Evolutionary conservation across 805 yeast species (phyloP).

Genomic region (Hanseniaspora occidentalis): DNA sequence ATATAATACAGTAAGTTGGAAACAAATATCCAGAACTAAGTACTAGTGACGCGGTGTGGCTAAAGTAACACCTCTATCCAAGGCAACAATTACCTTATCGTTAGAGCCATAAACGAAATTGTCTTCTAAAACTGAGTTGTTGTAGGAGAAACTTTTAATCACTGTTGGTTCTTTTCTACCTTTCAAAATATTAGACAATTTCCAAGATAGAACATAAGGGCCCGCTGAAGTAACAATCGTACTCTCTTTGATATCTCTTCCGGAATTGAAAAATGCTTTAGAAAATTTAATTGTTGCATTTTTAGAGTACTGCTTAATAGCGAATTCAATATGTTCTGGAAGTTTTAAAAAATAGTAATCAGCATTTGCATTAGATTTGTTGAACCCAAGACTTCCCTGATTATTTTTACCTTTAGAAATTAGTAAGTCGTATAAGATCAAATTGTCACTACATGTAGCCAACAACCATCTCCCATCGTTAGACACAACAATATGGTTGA

Average conservation of each 20-base stretch:
- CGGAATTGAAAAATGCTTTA: slow-evolving; percentile 66
- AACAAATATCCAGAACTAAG: slow-evolving; percentile 1
- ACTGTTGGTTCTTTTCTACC: slow-evolving; percentile 45
- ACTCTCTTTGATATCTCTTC: slow-evolving; percentile 50
- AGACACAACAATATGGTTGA: slow-evolving; percentile 55
- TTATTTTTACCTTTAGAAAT: slow-evolving; percentile 47
- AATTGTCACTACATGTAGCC: slow-evolving; percentile 65
- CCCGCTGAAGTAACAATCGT: slow-evolving; percentile 70
- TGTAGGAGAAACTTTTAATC: slow-evolving; percentile 40
- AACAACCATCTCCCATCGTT: slow-evolving; percentile 73
- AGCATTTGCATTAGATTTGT: slow-evolving; percentile 54
- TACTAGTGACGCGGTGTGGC: slow-evolving; percentile 27
- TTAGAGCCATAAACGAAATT: slow-evolving; percentile 68
- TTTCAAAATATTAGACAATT: slow-evolving; percentile 43
- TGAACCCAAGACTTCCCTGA: slow-evolving; percentile 52
- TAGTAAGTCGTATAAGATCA: slow-evolving; percentile 55
- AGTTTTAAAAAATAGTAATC: slow-evolving; percentile 55
- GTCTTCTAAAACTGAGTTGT: slow-evolving; percentile 55
- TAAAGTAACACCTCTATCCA: slow-evolving; percentile 66
- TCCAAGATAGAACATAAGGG: slow-evolving; percentile 76
- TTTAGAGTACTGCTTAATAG: slow-evolving; percentile 36
- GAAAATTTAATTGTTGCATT: slow-evolving; percentile 45
- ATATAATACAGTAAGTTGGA: slow-evolving; percentile 1
- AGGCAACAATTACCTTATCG: slow-evolving; percentile 57
- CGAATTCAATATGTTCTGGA: slow-evolving; percentile 59